phyloP scores from a whole-genome alignment of 345 rosid genomes.

The Physaria fendleri region DNA sequence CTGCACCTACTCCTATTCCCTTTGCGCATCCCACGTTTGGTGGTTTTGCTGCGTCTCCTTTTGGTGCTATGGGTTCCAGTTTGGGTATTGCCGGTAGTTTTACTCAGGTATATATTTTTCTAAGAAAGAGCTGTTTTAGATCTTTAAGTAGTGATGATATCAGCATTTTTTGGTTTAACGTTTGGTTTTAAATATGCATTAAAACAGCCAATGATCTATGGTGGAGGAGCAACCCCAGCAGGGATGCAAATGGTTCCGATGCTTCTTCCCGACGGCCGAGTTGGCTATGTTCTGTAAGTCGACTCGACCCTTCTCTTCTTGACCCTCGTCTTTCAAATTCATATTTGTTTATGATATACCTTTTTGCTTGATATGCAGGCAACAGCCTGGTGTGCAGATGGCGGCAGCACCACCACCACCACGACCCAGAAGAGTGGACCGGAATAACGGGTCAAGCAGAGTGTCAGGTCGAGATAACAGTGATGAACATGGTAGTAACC shows the following conservation, averaged over 20 bases:
- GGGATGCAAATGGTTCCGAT: constrained; percentile 99
- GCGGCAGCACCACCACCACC: constrained; percentile 40
- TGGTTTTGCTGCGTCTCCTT: constrained; percentile 58
- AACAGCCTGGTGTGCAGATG: constrained; percentile 95
- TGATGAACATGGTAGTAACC: constrained; percentile 53
- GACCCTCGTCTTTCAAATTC: too few relatives aligned
- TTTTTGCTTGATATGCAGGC: constrained; percentile 53
- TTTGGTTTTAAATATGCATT: not conserved
- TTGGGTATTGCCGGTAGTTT: constrained; percentile 59
- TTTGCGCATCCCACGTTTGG: constrained; percentile 57
- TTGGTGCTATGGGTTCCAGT: constrained; percentile 60
- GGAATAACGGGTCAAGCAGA: constrained; percentile 60
- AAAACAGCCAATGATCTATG: constrained; percentile 91
- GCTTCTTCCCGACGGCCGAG: constrained; percentile 96
- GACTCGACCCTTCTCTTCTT: not conserved
- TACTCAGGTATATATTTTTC: constrained; percentile 51
- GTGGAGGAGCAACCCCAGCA: constrained; percentile 88
- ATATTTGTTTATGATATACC: too few relatives aligned
- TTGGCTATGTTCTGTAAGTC: constrained; percentile 97
- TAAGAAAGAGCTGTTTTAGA: too few relatives aligned
- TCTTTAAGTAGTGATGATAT: not conserved
- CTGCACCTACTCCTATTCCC: constrained; percentile 47
- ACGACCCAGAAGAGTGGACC: constrained; percentile 71
- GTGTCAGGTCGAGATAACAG: constrained; percentile 52
- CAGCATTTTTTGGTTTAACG: not conserved